Evolutionary conservation across 2,329 filamentous ascomycete genomes (phyloP), one percentile per base, ranked within the genome.

Genomic region (Pseudogymnoascus sp.): DNA sequence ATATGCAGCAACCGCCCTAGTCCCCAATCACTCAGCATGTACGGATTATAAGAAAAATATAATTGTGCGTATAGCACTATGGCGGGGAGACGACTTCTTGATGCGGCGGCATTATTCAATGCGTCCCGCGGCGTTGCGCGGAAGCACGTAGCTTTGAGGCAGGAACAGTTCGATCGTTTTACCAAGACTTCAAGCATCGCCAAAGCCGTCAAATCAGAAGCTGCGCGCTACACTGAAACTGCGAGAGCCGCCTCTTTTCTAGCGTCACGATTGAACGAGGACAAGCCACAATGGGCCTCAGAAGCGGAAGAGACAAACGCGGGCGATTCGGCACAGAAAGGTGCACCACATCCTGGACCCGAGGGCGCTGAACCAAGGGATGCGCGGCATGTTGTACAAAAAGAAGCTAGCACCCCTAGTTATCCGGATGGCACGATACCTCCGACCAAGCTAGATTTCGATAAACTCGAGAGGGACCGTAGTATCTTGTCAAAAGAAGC

Each of bases 51-150:
- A 37, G 15, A 41, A 59, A 41, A 24, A 57, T 36, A 5, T 26
- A 21, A 3, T 9, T 33, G 47, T 54, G 47, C 47, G 47, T 21
- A 15, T 39, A 39, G 61, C 63, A 58, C 50, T n/a, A 83, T 83
- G 81, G 77, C 79, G 61, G 80, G 80, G 62, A 80, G 83, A 81
- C 76, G 86, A 83, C 76, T 84, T 80, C 70, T 92, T 71, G 89
- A 92, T 76, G 77, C 88, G 68, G 84, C 86, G 67, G 83, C 86
- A 64, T 79, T 92, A 66, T 79, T 88, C 73, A 84, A 81, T 77
- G 88, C 85, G 71, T 87, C 88, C 59, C 83, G 85, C 63, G 82
- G 82, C 35, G 81, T 92, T 64, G 87, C 86, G 58, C 74, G 79
- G 58, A 85, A 82, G 72, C 85, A 87, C 73, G 71, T 83, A 58